These are phyloP conservation scores for Blepharisma japonicum DNA, from an alignment of 73 alveolate species.

Conservation along the genomic window DNA sequence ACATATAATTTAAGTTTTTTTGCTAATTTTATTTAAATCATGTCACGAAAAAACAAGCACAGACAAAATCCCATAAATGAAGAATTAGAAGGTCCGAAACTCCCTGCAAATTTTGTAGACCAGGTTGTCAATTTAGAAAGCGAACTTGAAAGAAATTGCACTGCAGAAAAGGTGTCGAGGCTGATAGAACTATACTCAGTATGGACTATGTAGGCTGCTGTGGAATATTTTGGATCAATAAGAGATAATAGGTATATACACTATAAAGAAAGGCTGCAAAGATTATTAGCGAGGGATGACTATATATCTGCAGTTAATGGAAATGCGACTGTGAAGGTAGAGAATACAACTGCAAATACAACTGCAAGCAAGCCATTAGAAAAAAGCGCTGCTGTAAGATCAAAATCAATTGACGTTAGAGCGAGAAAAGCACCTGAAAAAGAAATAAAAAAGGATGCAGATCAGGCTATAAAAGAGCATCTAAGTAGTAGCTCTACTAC, in stretches of 20 bases:
- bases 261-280: slow-evolving; percentile 15
- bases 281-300: neutral
- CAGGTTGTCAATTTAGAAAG: neutral
- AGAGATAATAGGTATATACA: slow-evolving; percentile 17
- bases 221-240: neutral
- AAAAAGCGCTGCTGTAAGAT: neutral
- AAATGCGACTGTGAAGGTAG: neutral
- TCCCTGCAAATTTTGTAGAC: slow-evolving; percentile 17
- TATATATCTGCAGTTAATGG: neutral
- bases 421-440: neutral
- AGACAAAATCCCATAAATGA: too few species aligned
- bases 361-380: neutral
- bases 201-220: neutral
- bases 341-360: neutral
- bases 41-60: too few species aligned
- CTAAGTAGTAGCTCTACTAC: neutral
- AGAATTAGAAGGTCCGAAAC: neutral
- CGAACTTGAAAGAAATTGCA: neutral
- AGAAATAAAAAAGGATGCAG: slow-evolving; percentile 6
- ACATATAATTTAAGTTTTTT: too few species aligned
- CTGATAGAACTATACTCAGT: slow-evolving; percentile 15
- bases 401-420: neutral
- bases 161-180: neutral
- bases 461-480: neutral
- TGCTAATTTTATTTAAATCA: too few species aligned